A percentile compares a stretch with the other conserved stretches of the same genome.
Conservation (phyloP, 2,329 filamentous ascomycete species). For the Diaporthe citri region DNA sequence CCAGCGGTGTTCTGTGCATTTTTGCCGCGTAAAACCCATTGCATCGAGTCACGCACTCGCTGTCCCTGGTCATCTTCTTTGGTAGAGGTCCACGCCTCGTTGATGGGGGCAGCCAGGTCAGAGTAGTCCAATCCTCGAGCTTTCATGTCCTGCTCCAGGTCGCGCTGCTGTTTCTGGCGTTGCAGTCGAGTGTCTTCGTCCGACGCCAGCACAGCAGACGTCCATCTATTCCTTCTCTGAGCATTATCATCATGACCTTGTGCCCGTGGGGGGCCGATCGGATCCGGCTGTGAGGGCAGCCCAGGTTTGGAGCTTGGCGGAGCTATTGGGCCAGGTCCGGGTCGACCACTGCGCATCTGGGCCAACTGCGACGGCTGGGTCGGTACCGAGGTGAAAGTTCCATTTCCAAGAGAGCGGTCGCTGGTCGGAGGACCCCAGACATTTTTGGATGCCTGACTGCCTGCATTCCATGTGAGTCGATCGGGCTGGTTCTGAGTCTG, state of each 20-base stretch:
- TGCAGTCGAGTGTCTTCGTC: constrained; percentile 60
- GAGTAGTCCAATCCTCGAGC: constrained; percentile 59
- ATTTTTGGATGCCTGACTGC: constrained; percentile 64
- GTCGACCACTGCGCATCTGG: constrained; percentile 46
- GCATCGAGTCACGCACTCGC: constrained; percentile 48
- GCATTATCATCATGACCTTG: constrained; percentile 30
- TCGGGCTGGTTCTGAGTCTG: constrained; percentile 56
- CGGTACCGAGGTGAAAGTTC: constrained; percentile 75
- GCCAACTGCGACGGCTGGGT: constrained; percentile 52
- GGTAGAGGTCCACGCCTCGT: constrained; percentile 66
- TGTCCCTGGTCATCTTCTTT: constrained; percentile 52
- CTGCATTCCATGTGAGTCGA: constrained; percentile 64
- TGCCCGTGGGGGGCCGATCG: constrained; percentile 49
- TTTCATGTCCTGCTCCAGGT: constrained; percentile 58
- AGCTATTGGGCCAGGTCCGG: constrained; percentile 59
- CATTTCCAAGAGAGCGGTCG: constrained; percentile 80
- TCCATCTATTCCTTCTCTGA: constrained; percentile 42
- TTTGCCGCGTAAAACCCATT: constrained; percentile 46
- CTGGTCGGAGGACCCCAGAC: constrained; percentile 83
- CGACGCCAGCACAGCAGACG: constrained; percentile 46
- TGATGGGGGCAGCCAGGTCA: constrained; percentile 62
- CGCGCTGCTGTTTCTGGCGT: constrained; percentile 54
- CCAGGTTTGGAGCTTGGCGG: constrained; percentile 49
- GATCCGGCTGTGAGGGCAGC: constrained; percentile 38
- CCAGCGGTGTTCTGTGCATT: constrained; percentile 39